These are phyloP conservation scores for Trametes cubensis DNA, from an alignment of 768 basidiomycete genomes.

Conservation along the genomic window DNA sequence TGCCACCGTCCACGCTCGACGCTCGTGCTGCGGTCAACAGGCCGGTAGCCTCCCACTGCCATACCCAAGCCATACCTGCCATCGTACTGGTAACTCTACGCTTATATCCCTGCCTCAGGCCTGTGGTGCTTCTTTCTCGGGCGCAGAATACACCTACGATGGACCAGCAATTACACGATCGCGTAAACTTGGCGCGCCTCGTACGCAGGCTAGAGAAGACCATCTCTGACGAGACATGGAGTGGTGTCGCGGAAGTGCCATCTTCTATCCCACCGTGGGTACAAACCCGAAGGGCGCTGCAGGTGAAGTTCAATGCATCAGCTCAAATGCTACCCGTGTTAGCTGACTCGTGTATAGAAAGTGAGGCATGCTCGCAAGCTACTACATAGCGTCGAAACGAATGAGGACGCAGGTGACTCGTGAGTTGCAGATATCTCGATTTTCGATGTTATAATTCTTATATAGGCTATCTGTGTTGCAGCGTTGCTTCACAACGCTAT, in stretches of 20 bases:
- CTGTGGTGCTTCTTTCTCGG: background rate
- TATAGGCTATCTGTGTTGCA: background rate
- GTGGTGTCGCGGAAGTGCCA: slow-evolving; percentile 30
- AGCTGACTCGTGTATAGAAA: slow-evolving; percentile 30
- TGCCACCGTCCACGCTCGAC: no score
- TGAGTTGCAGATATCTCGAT: background rate
- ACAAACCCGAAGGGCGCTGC: slow-evolving; percentile 54
- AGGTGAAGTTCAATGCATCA: slow-evolving; percentile 53
- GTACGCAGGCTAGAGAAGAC: slow-evolving; percentile 63
- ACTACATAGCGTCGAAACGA: slow-evolving; percentile 58
- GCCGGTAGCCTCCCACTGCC: background rate
- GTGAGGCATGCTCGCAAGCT: slow-evolving; percentile 60
- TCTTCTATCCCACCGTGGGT: slow-evolving; percentile 45
- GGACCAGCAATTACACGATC: slow-evolving; percentile 51
- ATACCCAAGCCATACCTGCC: no score
- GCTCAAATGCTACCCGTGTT: background rate
- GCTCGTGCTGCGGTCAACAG: no score
- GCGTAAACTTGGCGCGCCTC: slow-evolving; percentile 67
- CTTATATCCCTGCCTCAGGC: background rate
- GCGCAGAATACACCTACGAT: background rate
- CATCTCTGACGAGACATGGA: slow-evolving; percentile 41
- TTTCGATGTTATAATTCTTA: no score
- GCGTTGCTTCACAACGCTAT: slow-evolving; percentile 30
- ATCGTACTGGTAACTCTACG: no score
- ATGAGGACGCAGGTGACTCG: slow-evolving; percentile 39